Evolutionary conservation across 257 asterid genomes (phyloP).

Genomic region (Gentiana straminea): DNA sequence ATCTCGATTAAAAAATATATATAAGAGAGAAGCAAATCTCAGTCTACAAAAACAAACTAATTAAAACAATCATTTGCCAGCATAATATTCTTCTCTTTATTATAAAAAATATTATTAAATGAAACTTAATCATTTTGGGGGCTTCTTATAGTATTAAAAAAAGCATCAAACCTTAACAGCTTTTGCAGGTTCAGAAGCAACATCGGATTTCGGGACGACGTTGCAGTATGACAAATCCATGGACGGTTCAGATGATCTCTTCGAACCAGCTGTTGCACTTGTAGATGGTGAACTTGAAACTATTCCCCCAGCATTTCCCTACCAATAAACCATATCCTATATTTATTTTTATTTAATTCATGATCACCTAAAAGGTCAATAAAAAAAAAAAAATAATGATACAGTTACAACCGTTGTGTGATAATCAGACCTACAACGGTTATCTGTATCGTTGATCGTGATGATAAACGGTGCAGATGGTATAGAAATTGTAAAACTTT

Average conservation of each 20-base stretch:
- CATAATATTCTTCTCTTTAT: neutral
- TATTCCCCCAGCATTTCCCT: constrained; percentile 25
- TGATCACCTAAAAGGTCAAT: no score
- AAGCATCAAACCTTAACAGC: constrained; percentile 51
- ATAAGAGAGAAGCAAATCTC: constrained; percentile 7
- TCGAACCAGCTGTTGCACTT: constrained; percentile 45
- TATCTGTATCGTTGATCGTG: no score
- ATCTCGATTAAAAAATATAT: neutral
- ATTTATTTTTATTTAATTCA: neutral
- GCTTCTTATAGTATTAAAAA: neutral
- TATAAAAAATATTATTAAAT: no score
- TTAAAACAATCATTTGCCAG: constrained; percentile 7
- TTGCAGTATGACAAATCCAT: constrained; percentile 37
- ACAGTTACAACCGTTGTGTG: no score
- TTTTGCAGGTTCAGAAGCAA: constrained; percentile 46
- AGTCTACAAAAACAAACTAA: constrained; percentile 10
- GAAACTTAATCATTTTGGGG: no score
- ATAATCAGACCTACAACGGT: no score
- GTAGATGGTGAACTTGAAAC: constrained; percentile 25
- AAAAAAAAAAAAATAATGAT: no score
- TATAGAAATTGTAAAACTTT: neutral
- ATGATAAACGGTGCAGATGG: no score
- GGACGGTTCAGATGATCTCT: constrained; percentile 79
- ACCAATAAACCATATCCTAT: constrained; percentile 21
- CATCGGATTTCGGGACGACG: constrained; percentile 30